Percentiles rank a stretch among this genome's conserved stretches.
phyloP scores from a whole-genome alignment of 2,329 filamentous ascomycete genomes.

The Colletotrichum sp. region DNA sequence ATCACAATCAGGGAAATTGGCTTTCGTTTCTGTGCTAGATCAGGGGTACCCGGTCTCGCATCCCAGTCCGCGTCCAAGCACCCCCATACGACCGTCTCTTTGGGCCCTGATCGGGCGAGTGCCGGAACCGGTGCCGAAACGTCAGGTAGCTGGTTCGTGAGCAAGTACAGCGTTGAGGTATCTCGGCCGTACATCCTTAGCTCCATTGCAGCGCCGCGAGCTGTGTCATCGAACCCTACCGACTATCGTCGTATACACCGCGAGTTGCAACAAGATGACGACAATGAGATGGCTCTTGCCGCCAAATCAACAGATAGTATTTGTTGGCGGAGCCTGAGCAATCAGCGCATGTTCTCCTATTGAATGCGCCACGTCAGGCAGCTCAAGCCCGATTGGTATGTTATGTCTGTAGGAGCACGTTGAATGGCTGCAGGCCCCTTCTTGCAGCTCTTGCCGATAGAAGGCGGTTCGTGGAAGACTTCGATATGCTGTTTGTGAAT shows the following conservation, averaged over 20 bases:
- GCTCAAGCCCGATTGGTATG: not conserved
- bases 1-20: conserved; percentile 23
- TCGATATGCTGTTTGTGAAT: not conserved
- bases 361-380: not conserved
- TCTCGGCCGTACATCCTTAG: not conserved
- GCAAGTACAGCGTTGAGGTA: conserved; percentile 3
- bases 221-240: not conserved
- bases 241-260: not conserved
- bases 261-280: not conserved
- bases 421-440: not conserved
- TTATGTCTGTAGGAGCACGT: not conserved
- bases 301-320: not conserved
- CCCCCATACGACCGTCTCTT: conserved; percentile 20
- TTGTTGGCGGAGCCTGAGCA: not conserved
- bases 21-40: conserved; percentile 12
- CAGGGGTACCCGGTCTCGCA: conserved; percentile 15
- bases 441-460: not conserved
- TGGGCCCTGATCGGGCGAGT: conserved; percentile 21
- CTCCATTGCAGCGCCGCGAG: not conserved
- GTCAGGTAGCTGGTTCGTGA: conserved; percentile 15
- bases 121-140: conserved; percentile 22
- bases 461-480: not conserved
- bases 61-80: conserved; percentile 16
- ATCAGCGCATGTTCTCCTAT: not conserved
- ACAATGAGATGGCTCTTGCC: not conserved